Percentiles rank a stretch among this genome's conserved stretches.
Conservation (phyloP, 148 eudicot species). For the Agrostemma githago region DNA sequence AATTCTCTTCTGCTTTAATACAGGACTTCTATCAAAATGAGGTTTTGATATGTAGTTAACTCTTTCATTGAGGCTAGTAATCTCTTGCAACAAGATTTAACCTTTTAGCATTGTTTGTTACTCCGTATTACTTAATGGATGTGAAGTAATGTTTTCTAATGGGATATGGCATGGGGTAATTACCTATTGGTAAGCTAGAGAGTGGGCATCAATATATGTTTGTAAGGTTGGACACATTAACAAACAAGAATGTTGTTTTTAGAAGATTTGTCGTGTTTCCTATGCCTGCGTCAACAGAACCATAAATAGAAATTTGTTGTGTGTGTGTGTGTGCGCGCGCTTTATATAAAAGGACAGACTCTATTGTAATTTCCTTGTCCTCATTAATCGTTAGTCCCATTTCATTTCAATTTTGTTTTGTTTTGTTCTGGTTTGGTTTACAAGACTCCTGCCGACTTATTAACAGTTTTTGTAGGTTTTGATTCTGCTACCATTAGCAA, state of each 20-base stretch:
- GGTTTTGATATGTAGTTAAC: not conserved
- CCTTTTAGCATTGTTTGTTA: not conserved
- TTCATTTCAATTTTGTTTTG: not conserved
- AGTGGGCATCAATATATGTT: not conserved
- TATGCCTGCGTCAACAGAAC: not conserved
- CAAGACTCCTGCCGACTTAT: not conserved
- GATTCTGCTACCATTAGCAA: slow-evolving; percentile 76
- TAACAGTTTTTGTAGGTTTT: slow-evolving; percentile 49
- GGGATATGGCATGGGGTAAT: not conserved
- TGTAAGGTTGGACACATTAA: not conserved
- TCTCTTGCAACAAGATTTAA: not conserved
- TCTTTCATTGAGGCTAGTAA: not conserved
- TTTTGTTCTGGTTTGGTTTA: not conserved
- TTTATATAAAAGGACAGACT: not conserved
- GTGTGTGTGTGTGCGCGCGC: too few species aligned
- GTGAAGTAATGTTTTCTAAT: not conserved
- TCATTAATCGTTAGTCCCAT: not conserved
- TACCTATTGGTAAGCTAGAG: slow-evolving; percentile 1
- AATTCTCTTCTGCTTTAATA: not conserved
- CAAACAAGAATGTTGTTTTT: slow-evolving; percentile 7
- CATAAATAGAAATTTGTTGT: not conserved
- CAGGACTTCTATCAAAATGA: not conserved
- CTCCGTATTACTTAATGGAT: not conserved
- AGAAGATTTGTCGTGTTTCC: not conserved
- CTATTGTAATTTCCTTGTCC: not conserved